Conservation (phyloP, 352 stramenopile genomes). For the Phytophthora sp. region DNA sequence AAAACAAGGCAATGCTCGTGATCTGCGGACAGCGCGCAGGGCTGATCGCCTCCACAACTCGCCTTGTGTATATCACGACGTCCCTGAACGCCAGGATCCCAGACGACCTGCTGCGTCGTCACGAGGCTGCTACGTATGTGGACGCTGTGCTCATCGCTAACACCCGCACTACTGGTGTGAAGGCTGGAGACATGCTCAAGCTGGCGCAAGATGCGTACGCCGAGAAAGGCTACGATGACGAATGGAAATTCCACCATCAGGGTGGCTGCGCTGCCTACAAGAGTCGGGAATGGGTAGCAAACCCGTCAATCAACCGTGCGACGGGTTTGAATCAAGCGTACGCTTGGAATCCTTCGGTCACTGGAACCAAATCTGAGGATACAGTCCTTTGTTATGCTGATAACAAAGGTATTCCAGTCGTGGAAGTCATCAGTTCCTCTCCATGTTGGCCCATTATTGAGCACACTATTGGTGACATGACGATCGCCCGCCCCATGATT, state of each 20-base stretch:
- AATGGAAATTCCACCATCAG: constrained; percentile 77
- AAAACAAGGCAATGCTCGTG: constrained; percentile 81
- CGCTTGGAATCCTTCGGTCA: constrained; percentile 77
- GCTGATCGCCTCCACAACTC: constrained; percentile 66
- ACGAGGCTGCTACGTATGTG: constrained; percentile 76
- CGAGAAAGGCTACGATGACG: constrained; percentile 54
- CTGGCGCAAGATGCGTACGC: constrained; percentile 65
- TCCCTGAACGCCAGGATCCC: constrained; percentile 38
- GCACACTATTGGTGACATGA: constrained; percentile 56
- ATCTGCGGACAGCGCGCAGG: constrained; percentile 72
- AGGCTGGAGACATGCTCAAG: constrained; percentile 56
- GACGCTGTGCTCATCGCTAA: constrained; percentile 60
- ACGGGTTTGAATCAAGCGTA: constrained; percentile 60
- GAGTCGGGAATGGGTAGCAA: constrained; percentile 79
- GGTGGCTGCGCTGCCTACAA: constrained; percentile 70
- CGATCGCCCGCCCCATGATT: constrained; percentile 59
- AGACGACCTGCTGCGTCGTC: constrained; percentile 54
- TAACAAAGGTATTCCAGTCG: constrained; percentile 27
- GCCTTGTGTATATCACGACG: constrained; percentile 71
- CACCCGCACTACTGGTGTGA: constrained; percentile 37
- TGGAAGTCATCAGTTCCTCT: constrained; percentile 69
- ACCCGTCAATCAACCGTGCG: constrained; percentile 42
- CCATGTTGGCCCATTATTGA: constrained; percentile 57
- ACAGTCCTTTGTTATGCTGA: constrained; percentile 55
- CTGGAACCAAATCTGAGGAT: constrained; percentile 78